Conservation (phyloP, 2,329 filamentous ascomycete genomes). For the Sarocladium oryzae region DNA sequence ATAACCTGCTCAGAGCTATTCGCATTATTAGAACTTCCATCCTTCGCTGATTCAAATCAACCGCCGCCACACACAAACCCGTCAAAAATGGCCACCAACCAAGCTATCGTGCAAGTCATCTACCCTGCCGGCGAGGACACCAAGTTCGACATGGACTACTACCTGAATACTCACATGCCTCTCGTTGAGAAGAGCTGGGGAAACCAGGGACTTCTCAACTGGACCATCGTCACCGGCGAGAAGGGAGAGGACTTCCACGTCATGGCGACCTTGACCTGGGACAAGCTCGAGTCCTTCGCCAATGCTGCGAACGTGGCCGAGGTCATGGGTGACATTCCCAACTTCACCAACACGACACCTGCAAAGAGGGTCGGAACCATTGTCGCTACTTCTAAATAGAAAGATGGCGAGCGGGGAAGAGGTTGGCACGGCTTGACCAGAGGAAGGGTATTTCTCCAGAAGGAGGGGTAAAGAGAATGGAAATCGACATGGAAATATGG, state of each 20-base stretch:
- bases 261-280: constrained; percentile 24
- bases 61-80: not conserved
- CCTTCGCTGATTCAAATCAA: too few species aligned
- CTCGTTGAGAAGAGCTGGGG: constrained; percentile 33
- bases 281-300: constrained; percentile 18
- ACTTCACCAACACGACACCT: constrained; percentile 22
- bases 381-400: not conserved
- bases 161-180: constrained; percentile 38
- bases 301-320: constrained; percentile 12
- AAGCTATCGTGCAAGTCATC: constrained; percentile 22
- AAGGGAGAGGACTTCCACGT: constrained; percentile 17
- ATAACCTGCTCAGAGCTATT: too few species aligned
- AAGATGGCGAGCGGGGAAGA: not conserved
- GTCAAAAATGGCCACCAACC: constrained; percentile 10
- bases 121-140: constrained; percentile 33
- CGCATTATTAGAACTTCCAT: too few species aligned
- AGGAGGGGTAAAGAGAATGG: too few species aligned
- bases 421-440: too few species aligned
- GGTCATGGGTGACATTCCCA: constrained; percentile 26
- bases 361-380: not conserved
- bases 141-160: constrained; percentile 43
- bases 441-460: too few species aligned
- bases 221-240: constrained; percentile 24
- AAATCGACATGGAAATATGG: too few species aligned
- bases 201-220: constrained; percentile 30